Evolutionary conservation across 306 rosid species (phyloP).

Genomic region (Vachellia pachyceras): DNA sequence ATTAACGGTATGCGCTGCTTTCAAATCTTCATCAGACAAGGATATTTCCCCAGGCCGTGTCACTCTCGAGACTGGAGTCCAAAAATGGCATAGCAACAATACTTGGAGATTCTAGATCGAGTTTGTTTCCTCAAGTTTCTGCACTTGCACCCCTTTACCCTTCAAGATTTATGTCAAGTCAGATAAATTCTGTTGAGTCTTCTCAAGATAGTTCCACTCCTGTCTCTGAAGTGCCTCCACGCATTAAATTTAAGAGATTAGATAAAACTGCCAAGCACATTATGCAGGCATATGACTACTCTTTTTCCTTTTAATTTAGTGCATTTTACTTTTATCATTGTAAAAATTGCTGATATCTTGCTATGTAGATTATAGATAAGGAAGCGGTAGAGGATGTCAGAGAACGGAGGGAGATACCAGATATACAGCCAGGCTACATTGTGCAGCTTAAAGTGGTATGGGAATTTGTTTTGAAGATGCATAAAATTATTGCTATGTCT

Average conservation of each 20-base stretch:
- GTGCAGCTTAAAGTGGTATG: slow-evolving; percentile 98
- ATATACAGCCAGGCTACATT: slow-evolving; percentile 86
- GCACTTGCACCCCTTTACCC: slow-evolving; percentile 37
- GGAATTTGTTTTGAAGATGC: slow-evolving; percentile 17
- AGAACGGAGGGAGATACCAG: slow-evolving; percentile 72
- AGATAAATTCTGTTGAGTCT: slow-evolving; percentile 45
- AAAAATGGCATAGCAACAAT: slow-evolving; percentile 45
- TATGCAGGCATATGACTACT: slow-evolving; percentile 76
- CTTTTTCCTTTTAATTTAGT: slow-evolving; percentile 13
- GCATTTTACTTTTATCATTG: slow-evolving; percentile 18
- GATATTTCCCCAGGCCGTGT: slow-evolving; percentile 35
- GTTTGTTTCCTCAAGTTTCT: slow-evolving; percentile 37
- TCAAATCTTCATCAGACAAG: slow-evolving; percentile 43
- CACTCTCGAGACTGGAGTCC: slow-evolving; percentile 38
- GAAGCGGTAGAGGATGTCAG: slow-evolving; percentile 84
- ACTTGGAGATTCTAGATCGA: slow-evolving; percentile 43
- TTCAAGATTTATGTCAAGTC: slow-evolving; percentile 59
- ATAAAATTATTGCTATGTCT: slow-evolving; percentile 3
- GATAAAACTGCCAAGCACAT: slow-evolving; percentile 89
- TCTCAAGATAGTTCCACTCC: slow-evolving; percentile 43
- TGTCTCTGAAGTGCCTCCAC: slow-evolving; percentile 56
- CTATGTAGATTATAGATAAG: slow-evolving; percentile 82
- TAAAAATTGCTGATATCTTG: slow-evolving; percentile 36
- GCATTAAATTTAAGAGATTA: slow-evolving; percentile 90
- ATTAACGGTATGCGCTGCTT: slow-evolving; percentile 17